These are phyloP conservation scores for Globisporangium spinosum DNA, from an alignment of 352 stramenopile genomes.

Conservation along the genomic window DNA sequence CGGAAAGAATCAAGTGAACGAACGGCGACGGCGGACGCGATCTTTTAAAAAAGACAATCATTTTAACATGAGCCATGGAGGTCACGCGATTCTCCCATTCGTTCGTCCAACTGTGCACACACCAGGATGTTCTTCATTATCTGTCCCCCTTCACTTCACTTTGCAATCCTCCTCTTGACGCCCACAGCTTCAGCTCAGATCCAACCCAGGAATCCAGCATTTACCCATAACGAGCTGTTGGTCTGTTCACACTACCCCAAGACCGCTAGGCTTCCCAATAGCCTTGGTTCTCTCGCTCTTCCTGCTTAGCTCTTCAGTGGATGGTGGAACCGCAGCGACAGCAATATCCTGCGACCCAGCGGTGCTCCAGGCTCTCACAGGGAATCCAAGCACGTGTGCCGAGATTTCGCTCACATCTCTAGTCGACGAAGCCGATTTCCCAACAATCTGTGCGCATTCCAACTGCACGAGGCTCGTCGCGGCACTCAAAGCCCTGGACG, in stretches of 20 bases:
- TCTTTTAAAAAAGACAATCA: not conserved
- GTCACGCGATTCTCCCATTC: too few species aligned
- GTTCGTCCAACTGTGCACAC: not conserved
- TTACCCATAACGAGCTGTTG: not conserved
- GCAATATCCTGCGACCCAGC: not conserved
- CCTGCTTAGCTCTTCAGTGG: too few species aligned
- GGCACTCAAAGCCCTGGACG: not conserved
- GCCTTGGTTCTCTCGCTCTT: not conserved
- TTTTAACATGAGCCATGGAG: too few species aligned
- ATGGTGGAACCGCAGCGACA: too few species aligned
- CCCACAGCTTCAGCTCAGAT: not conserved
- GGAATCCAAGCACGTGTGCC: not conserved
- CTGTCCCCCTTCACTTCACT: not conserved
- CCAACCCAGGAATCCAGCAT: not conserved
- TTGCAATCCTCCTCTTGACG: not conserved
- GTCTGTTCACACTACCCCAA: not conserved
- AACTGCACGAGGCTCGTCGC: slow-evolving; percentile 1
- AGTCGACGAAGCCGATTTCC: not conserved
- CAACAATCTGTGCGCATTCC: not conserved
- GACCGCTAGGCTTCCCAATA: not conserved
- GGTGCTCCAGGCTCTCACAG: not conserved
- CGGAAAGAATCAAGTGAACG: not conserved
- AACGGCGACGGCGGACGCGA: not conserved
- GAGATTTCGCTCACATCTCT: not conserved
- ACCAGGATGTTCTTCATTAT: not conserved